Conservation (phyloP, 768 basidiomycete species). For the Trametes coccinea region DNA sequence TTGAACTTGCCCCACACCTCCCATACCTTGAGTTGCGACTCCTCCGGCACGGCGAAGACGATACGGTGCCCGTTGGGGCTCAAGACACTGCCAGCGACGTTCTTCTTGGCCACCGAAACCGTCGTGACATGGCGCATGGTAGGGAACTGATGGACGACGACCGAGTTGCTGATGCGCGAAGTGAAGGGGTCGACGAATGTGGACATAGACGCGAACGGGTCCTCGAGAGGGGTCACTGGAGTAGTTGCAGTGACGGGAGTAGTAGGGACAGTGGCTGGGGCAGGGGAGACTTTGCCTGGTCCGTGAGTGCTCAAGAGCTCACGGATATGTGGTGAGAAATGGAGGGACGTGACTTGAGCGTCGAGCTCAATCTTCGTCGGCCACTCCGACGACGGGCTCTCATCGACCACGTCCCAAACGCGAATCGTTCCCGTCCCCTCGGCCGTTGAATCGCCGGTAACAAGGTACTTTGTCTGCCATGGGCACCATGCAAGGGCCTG, state of each 20-base stretch:
- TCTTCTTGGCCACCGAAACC: constrained; percentile 41
- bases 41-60: constrained; percentile 60
- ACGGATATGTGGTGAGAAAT: constrained; percentile 79
- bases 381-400: constrained; percentile 38
- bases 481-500: constrained; percentile 63
- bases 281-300: constrained; percentile 36
- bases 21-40: constrained; percentile 67
- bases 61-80: constrained; percentile 54
- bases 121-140: constrained; percentile 58
- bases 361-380: constrained; percentile 49
- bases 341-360: constrained; percentile 66
- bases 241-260: constrained; percentile 19
- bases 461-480: constrained; percentile 53
- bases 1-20: constrained; percentile 52
- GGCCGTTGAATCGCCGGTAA: constrained; percentile 40
- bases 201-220: constrained; percentile 1
- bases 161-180: constrained; percentile 31
- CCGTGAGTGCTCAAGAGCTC: constrained; percentile 86
- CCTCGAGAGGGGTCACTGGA: constrained; percentile 8
- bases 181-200: constrained; percentile 10
- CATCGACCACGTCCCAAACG: constrained; percentile 52
- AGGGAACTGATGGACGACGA: constrained; percentile 61
- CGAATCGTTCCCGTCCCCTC: constrained; percentile 53
- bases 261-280: constrained; percentile 1
- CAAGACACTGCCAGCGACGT: constrained; percentile 59